Percentiles rank a stretch among this genome's conserved stretches.
Conservation (phyloP, 306 rosid species). For the Pterocarpus macrocarpus region DNA sequence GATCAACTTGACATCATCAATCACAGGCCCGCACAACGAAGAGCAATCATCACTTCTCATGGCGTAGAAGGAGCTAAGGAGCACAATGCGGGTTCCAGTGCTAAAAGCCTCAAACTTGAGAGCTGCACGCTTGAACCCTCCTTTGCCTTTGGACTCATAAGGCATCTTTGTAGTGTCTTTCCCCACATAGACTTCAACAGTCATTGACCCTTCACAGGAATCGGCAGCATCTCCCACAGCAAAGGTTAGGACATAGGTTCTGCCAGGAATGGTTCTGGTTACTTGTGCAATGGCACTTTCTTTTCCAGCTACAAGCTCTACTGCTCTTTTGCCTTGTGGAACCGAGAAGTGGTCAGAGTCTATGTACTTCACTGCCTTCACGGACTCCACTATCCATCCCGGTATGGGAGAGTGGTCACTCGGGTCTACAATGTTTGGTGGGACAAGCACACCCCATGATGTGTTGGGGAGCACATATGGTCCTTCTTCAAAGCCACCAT, state of each 20-base stretch:
- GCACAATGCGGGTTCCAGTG: conserved; percentile 61
- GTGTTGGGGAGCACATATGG: conserved; percentile 72
- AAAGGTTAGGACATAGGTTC: conserved; percentile 63
- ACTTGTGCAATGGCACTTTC: conserved; percentile 81
- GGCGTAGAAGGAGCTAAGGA: conserved; percentile 73
- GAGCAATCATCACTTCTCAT: conserved; percentile 80
- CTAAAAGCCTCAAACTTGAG: conserved; percentile 63
- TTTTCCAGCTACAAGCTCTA: conserved; percentile 81
- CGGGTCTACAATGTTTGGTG: conserved; percentile 74
- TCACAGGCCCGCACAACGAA: conserved; percentile 81
- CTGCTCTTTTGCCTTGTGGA: conserved; percentile 69
- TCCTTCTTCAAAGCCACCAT: conserved; percentile 73
- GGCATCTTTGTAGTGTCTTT: conserved; percentile 67
- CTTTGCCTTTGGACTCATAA: conserved; percentile 75
- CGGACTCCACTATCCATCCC: conserved; percentile 84
- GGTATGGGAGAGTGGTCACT: conserved; percentile 79
- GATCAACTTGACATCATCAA: conserved; percentile 67
- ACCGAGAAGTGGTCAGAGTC: conserved; percentile 73
- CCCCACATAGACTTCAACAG: conserved; percentile 74
- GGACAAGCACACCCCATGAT: conserved; percentile 77
- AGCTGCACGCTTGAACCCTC: conserved; percentile 69
- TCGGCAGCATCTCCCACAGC: conserved; percentile 75
- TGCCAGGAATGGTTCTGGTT: conserved; percentile 65
- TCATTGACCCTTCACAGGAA: conserved; percentile 77
- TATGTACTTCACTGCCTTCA: conserved; percentile 81